Evolutionary conservation across 208 protist genomes (phyloP), one percentile per base, ranked within the genome.

Genomic region (Angomonas ambiguus): DNA sequence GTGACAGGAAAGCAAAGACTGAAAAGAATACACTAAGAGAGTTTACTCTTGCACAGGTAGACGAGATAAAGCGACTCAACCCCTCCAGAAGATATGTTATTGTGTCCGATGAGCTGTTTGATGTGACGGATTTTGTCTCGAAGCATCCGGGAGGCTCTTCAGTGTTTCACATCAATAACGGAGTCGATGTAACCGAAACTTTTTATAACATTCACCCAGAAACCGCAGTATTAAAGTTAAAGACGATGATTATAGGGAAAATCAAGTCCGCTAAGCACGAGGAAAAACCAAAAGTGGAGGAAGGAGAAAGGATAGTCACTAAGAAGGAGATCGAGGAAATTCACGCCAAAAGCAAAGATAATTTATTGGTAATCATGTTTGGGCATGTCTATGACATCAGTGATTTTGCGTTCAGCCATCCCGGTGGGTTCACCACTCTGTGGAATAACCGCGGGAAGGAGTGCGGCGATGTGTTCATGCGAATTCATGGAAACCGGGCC

Each of bases 41-140:
- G 5, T 24, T 61, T 41, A 68, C 51, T 18, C 11, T 60, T 13
- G 64, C 31, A n/a, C 51, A 68, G 13, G 53, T 68, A 27, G 51
- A 57, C 16, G 4, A 79, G 27, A 69, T 70, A 24, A 64, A 69
- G 10, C 2, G 6, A 18, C 25, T 60, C n/a, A 55, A 68, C 64
- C 18, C 16, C 18, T 30, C 25, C 6, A 5, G 41, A 24, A 25
- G 49, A n/a, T 34, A 60, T 35, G 65, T 80, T 11, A 38, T 93
- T 22, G 83, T 95, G 2, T 56, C 90, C 33, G 77, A 81, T 59
- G 87, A 91, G 42, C 90, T 97, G 1, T 96, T 95, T 63, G 79
- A 96, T 56, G 71, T 97, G 27, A 92, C 83, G 1, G 56, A 69
- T 28, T 97, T 93, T 62, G 72, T 85, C 10, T 48, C 85, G 41